phyloP scores from a whole-genome alignment of 768 basidiomycete genomes.

The Kwoniella botswanensis region DNA sequence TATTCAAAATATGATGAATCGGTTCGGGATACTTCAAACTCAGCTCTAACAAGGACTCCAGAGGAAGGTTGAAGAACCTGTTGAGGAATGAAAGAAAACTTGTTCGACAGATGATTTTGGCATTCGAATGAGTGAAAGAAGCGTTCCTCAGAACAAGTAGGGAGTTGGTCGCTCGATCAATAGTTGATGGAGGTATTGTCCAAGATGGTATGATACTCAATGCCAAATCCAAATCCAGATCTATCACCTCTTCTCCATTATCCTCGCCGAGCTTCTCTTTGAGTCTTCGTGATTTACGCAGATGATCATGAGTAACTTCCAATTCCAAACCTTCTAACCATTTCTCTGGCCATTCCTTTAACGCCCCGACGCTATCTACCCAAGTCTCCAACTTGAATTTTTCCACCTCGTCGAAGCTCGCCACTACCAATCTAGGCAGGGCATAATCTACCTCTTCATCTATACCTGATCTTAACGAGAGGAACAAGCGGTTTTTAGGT shows the following conservation, averaged over 20 bases:
- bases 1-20: conserved; percentile 55
- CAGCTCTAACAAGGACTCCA: conserved; percentile 36
- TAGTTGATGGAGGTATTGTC: conserved; percentile 44
- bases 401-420: conserved; percentile 71
- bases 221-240: conserved; percentile 10
- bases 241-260: conserved; percentile 2
- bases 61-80: conserved; percentile 37
- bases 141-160: conserved; percentile 86
- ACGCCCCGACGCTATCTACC: conserved; percentile 78
- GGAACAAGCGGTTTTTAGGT: conserved; percentile 84
- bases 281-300: neutral
- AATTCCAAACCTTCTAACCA: conserved; percentile 65
- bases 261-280: neutral
- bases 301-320: conserved; percentile 24
- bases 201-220: conserved; percentile 30
- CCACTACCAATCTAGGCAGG: conserved; percentile 78
- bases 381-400: conserved; percentile 72
- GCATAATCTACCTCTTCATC: conserved; percentile 85
- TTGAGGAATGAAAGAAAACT: conserved; percentile 37
- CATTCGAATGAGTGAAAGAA: conserved; percentile 51
- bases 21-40: conserved; percentile 53
- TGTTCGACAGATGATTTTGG: conserved; percentile 28
- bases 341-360: conserved; percentile 89
- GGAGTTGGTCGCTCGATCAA: conserved; percentile 81
- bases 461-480: conserved; percentile 83